Evolutionary conservation across 2,329 filamentous ascomycete genomes (phyloP).

Genomic region (Pyricularia sp.): DNA sequence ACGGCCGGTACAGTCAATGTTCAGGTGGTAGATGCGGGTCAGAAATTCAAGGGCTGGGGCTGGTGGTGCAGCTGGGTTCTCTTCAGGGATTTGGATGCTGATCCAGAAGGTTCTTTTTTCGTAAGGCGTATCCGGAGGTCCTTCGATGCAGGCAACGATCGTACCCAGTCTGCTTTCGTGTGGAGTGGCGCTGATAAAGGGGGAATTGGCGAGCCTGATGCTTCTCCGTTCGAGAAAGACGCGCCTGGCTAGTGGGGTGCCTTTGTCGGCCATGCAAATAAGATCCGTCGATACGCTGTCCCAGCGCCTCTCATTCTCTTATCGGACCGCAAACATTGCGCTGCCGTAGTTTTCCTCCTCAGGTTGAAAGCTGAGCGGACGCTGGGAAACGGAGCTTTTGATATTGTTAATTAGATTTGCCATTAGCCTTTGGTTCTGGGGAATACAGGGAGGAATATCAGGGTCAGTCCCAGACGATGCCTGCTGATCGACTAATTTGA

Average conservation of each 20-base stretch:
- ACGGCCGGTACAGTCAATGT: slow-evolving; percentile 12
- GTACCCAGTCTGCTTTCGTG: slow-evolving; percentile 11
- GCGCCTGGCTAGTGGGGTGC: slow-evolving; percentile 9
- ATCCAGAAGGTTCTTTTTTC: slow-evolving; percentile 15
- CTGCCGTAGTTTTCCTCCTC: slow-evolving; percentile 1
- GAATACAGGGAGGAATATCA: background rate
- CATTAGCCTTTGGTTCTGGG: slow-evolving; percentile 9
- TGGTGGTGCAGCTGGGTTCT: slow-evolving; percentile 2
- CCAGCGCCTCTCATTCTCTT: background rate
- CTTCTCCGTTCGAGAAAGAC: slow-evolving; percentile 14
- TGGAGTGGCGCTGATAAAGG: slow-evolving; percentile 14
- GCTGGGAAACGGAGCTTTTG: background rate
- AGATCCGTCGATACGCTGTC: background rate
- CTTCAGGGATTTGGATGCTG: slow-evolving; percentile 7
- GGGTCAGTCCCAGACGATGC: background rate
- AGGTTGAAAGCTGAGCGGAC: background rate
- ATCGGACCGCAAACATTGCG: background rate
- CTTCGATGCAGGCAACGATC: slow-evolving; percentile 16
- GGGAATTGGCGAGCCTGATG: slow-evolving; percentile 11
- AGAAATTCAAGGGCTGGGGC: slow-evolving; percentile 12
- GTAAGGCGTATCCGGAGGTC: slow-evolving; percentile 16
- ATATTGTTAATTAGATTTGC: background rate
- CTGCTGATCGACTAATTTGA: background rate
- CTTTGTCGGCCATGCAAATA: slow-evolving; percentile 5
- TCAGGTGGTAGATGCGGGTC: slow-evolving; percentile 15